Conservation (phyloP, 768 basidiomycete genomes). For the Thelephora ganbajun region DNA sequence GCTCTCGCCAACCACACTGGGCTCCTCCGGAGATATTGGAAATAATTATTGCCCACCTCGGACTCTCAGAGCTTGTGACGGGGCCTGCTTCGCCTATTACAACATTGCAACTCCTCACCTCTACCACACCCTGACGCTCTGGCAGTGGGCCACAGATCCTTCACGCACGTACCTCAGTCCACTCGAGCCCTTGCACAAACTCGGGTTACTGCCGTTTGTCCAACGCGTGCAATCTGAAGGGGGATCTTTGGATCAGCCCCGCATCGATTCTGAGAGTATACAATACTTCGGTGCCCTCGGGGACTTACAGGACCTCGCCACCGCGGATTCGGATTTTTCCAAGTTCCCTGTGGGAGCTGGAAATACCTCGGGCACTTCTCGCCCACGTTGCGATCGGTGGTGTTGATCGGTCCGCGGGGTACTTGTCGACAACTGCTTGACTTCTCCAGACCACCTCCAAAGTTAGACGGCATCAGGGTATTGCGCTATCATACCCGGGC, state of each 20-base stretch:
- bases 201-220: constrained; percentile 8
- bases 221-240: background rate
- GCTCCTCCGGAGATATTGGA: too few relatives aligned
- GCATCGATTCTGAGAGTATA: constrained; percentile 11
- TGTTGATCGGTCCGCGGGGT: too few relatives aligned
- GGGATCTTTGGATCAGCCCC: background rate
- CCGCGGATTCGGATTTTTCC: constrained; percentile 8
- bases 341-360: background rate
- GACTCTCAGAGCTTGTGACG: too few relatives aligned
- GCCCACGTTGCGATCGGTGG: background rate
- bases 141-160: too few relatives aligned
- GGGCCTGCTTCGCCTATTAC: too few relatives aligned
- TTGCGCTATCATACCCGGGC: too few relatives aligned
- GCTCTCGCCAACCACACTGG: too few relatives aligned
- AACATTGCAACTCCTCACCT: too few relatives aligned
- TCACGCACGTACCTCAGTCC: too few relatives aligned
- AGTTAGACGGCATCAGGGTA: background rate
- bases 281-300: constrained; percentile 8
- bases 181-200: constrained; percentile 7
- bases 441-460: background rate
- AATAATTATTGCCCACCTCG: too few relatives aligned
- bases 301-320: constrained; percentile 13
- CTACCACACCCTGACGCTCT: too few relatives aligned
- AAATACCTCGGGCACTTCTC: background rate
- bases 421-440: too few relatives aligned